Base-by-base conservation (phyloP, 108 stramenopile species). In the Skeletonema tropicum region DNA sequence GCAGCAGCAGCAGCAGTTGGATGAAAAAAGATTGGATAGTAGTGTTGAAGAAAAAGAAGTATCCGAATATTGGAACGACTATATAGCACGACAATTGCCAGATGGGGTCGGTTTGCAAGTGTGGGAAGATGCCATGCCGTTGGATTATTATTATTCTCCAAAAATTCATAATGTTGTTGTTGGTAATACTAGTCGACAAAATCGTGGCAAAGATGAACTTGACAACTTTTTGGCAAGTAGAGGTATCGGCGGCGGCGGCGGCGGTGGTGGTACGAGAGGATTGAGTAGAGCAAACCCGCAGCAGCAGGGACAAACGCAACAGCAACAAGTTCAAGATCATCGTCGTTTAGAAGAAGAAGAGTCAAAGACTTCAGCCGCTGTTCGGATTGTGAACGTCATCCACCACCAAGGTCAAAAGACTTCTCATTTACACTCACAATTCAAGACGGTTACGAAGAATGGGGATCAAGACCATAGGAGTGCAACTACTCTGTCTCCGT, bases 51-150 rank as follows among this genome's bases (percentile, higher is more conserved):
- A 63, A 1, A 14, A 19, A 6, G 14, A 49, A 7, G 45, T 52
- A 23, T 52, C 49, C 6, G 19, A 52, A 21, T 52, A 52, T 52
- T 52, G 49, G 49, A 52, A 52, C 0, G 17, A 13, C 3, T 52
- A 52, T 52, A 52, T 52, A 52, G 17, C 49, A 52, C 21, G n/a
- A 52, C 32, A 19, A 17, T 38, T 69, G 32, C 68, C 68, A 9
- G 55, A 60, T 32, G 68, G 68, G 57, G 68, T 69, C 2, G 68
- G 68, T 30, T 61, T 69, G 23, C 17, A 69, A 25, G 15, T 69
- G 23, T 69, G 68, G 68, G 68, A 69, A 19, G 68, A 69, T 69
- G 68, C 68, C 23, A 21, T 61, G 57, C 68, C 68, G 2, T 60
- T 60, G 6, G 68, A 31, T 48, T 60, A 60, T 31, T 19, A 33